Evolutionary conservation across 2,329 filamentous ascomycete species (phyloP), one percentile per base, ranked within the genome.

Genomic region (Nemania sp.): DNA sequence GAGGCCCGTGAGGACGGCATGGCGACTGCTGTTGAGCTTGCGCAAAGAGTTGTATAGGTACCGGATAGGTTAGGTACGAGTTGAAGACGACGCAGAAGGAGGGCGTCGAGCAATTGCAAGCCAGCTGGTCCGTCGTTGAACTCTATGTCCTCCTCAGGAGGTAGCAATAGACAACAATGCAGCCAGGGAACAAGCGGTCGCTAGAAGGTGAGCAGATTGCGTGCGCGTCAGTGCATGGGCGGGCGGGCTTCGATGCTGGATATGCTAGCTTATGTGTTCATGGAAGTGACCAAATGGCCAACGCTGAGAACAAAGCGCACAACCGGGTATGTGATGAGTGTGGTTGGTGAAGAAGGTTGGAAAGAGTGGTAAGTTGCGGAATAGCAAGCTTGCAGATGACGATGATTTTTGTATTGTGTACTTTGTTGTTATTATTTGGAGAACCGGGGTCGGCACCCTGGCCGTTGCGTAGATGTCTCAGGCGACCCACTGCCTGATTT

Each of bases 1-100:
- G 87, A 77, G 78, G 76, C 77, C 79, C 81, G 79, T 73, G 79
- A 82, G 72, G 85, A 83, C 80, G 85, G 82, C 86, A 87, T 88
- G 70, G 73, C 72, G 76, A 58, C 66, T 60, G 72, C 69, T 69
- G 65, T 64, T 70, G 53, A 62, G 51, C 47, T 70, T 47, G 52
- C 29, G 32, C 29, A 64, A 45, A 56, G 29, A 61, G 43, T 47
- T 35, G 43, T 53, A 11, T 13, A 27, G 55, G 10, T 2, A 4
- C 3, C 10, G 10, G 18, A 26, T 13, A 24, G 18, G 20, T n/a
- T 5, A n/a, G 20, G 22, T n/a, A 5, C 15, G 41, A 18, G 15
- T 4, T 5, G 41, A 45, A n/a, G 15, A n/a, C n/a, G 13, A n/a
- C 22, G 38, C 5, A 22, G 11, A 15, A 24, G 18, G 26, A 20